Base-by-base conservation (phyloP, 192 early-diverging fungal genomes). In the Coemansia sp. region DNA sequence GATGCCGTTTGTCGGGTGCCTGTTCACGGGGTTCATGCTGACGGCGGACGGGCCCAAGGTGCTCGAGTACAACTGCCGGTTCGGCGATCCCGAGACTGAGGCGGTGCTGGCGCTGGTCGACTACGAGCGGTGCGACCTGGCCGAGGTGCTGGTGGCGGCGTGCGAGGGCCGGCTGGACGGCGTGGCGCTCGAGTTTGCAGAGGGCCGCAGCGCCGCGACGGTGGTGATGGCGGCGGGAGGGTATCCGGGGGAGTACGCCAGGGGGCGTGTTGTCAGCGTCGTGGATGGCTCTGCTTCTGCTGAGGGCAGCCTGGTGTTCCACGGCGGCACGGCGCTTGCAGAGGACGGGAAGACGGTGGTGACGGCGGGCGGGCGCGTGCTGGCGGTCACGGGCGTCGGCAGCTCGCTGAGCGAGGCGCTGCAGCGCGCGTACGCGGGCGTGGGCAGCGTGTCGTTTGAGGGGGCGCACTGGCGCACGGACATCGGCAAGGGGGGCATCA, bases 21-120 rank as follows among this genome's bases (percentile, higher is more conserved):
- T 99, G 45, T 99, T 97, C 76, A 96, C 94, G 20, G 98, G 98
- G 20, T 86, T 98, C 35, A 99, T 99, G 94, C 83, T 99, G 45
- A 98, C 96, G 0, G 72, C 71, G n/a, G 70, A 85, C 35, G 96
- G 98, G 8, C 92, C 94, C 57, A 97, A 96, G 82, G 93, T 97
- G 10, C 86, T 99, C 31, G 98, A 99, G 79, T 99, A 94, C 90
- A 99, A 99, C 80, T 93, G 93, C 64, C 91, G 98, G 12, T 98
- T 99, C 67, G 98, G 98, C 35, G 98, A 99, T 64, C 98, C 98
- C 38, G 98, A 99, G 79, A 98, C 96, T 19, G 94, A 99, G 78
- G 94, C 91, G 6, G 91, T 97, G 10, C 86, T 99, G 54, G 96
- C 98, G 17, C 84, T 99, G 20, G 83, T 99, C 29, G 89, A 89